Percentiles rank a stretch among this genome's conserved stretches.
Evolutionary conservation across 2,329 filamentous ascomycete genomes (phyloP).

Genomic region (Huntiella decipiens): DNA sequence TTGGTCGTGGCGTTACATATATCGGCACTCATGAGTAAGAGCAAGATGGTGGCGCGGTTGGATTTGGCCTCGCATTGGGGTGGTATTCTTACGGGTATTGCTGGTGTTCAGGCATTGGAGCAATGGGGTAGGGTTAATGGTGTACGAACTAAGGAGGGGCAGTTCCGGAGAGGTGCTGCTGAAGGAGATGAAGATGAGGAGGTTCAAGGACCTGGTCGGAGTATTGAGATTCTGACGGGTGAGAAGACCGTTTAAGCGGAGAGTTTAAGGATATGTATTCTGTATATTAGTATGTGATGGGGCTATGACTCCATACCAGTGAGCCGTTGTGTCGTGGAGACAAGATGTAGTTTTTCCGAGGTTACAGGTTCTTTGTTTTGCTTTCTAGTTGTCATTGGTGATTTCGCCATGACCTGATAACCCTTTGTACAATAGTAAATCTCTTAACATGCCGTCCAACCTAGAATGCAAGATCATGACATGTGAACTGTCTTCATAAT

Average conservation of each 20-base stretch:
- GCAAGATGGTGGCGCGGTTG: slow-evolving; percentile 27
- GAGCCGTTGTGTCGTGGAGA: no score
- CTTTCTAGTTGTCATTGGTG: no score
- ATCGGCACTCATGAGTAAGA: slow-evolving; percentile 25
- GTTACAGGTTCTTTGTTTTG: no score
- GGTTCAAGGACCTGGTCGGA: background rate
- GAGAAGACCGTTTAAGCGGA: slow-evolving; percentile 8
- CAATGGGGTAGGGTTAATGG: slow-evolving; percentile 7
- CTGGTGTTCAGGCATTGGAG: slow-evolving; percentile 21
- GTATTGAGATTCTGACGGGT: slow-evolving; percentile 11
- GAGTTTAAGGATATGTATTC: background rate
- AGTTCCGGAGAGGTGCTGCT: slow-evolving; percentile 3
- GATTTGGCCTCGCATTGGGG: slow-evolving; percentile 35
- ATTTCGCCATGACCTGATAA: no score
- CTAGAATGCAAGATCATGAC: no score
- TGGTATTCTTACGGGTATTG: slow-evolving; percentile 29
- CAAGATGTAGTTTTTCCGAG: no score
- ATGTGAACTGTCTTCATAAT: no score
- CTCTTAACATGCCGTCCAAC: no score
- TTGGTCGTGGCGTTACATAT: slow-evolving; percentile 31
- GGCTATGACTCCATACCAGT: background rate
- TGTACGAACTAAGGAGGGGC: slow-evolving; percentile 8
- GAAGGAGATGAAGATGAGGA: slow-evolving; percentile 1
- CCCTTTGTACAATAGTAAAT: no score
- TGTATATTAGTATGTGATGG: background rate